Evolutionary conservation across 495 filamentous ascomycete genomes (phyloP).

Genomic region (Aspergillus egyptiacus): DNA sequence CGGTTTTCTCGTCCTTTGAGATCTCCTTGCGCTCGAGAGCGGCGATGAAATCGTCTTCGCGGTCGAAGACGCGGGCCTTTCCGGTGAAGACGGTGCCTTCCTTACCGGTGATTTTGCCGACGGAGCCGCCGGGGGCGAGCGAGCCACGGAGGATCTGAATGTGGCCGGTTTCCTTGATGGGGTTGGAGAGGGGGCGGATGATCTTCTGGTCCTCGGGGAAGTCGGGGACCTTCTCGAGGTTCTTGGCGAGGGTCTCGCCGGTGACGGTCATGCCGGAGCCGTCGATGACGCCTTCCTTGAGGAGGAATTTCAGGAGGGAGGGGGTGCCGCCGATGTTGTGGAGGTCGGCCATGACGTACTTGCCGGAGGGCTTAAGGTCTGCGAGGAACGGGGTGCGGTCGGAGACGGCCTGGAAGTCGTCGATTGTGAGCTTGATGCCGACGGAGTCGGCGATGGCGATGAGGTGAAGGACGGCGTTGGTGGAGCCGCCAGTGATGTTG

Average conservation of each 20-base stretch:
- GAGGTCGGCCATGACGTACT: constrained; percentile 93
- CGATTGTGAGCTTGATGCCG: constrained; percentile 87
- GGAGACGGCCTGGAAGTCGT: constrained; percentile 94
- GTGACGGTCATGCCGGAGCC: constrained; percentile 89
- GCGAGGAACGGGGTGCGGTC: constrained; percentile 90
- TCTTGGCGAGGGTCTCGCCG: constrained; percentile 87
- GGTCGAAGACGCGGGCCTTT: constrained; percentile 81
- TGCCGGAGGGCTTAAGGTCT: constrained; percentile 94
- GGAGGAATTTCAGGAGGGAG: constrained; percentile 80
- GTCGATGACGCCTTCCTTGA: constrained; percentile 83
- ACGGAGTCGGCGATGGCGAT: constrained; percentile 95
- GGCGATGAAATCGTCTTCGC: constrained; percentile 71
- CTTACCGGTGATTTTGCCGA: constrained; percentile 98
- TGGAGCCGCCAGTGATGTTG: constrained; percentile 92
- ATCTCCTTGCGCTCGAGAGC: constrained; percentile 76
- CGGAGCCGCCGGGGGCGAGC: constrained; percentile 83
- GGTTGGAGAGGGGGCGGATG: constrained; percentile 85
- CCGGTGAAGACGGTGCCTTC: constrained; percentile 86
- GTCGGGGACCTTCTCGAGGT: constrained; percentile 68
- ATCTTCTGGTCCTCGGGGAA: constrained; percentile 84
- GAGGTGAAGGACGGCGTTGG: constrained; percentile 93
- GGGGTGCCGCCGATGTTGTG: constrained; percentile 89
- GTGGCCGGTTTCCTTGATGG: constrained; percentile 90
- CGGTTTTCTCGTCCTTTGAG: constrained; percentile 95
- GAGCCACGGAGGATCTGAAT: constrained; percentile 94